Evolutionary conservation across 2,329 filamentous ascomycete species (phyloP).

Genomic region (Alternaria metachromatica): DNA sequence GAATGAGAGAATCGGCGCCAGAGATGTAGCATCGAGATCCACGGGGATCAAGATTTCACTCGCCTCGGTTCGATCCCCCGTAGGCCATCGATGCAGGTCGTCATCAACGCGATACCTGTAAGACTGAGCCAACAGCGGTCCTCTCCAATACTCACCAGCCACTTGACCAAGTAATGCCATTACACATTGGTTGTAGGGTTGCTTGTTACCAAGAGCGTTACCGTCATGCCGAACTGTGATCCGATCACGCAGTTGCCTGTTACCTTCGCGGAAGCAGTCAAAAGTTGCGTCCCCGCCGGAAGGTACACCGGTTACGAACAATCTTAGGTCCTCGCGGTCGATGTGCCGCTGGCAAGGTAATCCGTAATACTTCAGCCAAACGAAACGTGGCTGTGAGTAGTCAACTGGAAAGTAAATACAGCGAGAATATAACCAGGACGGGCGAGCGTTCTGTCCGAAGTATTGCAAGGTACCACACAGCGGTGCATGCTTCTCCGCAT

Average conservation of each 20-base stretch:
- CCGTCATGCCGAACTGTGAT: not conserved
- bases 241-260: not conserved
- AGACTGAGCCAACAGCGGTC: not conserved
- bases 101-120: not conserved
- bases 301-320: not conserved
- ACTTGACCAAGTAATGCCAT: not conserved
- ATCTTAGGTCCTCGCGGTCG: not conserved
- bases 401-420: not conserved
- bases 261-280: not conserved
- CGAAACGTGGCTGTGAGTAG: not conserved
- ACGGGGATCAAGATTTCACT: not conserved
- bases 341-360: not conserved
- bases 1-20: not conserved
- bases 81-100: not conserved
- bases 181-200: not conserved
- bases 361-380: not conserved
- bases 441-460: not conserved
- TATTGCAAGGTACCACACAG: not conserved
- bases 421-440: not conserved
- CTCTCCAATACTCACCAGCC: not conserved
- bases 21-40: not conserved
- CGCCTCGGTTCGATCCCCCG: not conserved
- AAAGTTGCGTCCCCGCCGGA: not conserved
- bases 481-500: not conserved
- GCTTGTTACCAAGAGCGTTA: not conserved